Base-by-base conservation (phyloP, 345 rosid species). In the Aquilaria malaccensis region DNA sequence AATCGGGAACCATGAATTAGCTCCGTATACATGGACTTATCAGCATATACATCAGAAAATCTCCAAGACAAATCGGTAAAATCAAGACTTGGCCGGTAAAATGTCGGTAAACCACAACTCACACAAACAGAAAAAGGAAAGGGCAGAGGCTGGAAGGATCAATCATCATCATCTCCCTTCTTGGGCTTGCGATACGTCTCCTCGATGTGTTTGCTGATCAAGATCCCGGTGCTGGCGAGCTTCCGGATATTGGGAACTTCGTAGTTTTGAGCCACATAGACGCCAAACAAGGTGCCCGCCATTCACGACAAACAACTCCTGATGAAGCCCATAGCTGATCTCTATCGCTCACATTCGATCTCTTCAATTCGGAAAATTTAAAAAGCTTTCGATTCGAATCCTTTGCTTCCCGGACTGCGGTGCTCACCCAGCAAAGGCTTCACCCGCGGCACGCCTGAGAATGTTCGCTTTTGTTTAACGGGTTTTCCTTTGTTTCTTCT, bases 171-270 rank as follows among this genome's bases (percentile, higher is more conserved):
- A 63, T 63, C 77, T 54, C 57, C 70, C 67, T 73, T 79, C 72
- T 75, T 81, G 57, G 94, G 94, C 70, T 84, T 84, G 50, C 94
- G 78, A 52, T 86, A 78, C 11, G 52, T 79, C 71, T 86, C 85
- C 47, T 89, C 96, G 71, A 79, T 60, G 77, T 76, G 91, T 52
- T 82, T 78, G 69, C 79, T 79, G 43, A 78, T 69, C 66, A 80
- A 12, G 45, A 75, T 43, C 13, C 76, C 83, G 6, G 86, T 80
- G 22, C 22, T 22, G 22, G 64, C 60, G 30, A 86, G 72, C 83
- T 74, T 81, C 78, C 59, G 75, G 15, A 86, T 51, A 67, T 78
- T 79, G 0, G 93, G 96, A 11, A 86, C 85, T 72, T 70, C 61
- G 84, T 84, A 84, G 78, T 84, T 89, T 64, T 86, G 88, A 22